These are phyloP conservation scores for Ustilago curta DNA, from an alignment of 1,284 basidiomycete species.

Conservation along the genomic window DNA sequence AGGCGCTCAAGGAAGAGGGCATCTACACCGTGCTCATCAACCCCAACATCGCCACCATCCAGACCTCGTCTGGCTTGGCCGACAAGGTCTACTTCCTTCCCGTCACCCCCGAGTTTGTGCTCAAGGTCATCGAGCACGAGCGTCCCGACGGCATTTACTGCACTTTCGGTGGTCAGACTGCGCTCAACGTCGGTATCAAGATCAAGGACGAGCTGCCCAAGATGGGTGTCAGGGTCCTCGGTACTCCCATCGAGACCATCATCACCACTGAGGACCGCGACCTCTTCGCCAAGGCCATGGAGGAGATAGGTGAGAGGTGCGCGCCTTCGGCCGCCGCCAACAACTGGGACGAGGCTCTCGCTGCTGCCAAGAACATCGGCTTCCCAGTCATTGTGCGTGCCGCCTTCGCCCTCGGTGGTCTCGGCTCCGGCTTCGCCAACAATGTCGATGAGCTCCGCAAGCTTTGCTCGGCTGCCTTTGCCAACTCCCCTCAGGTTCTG, in stretches of 20 bases:
- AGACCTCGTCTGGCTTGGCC: slow-evolving; percentile 94
- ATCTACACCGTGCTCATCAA: slow-evolving; percentile 99
- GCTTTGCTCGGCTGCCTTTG: slow-evolving; percentile 84
- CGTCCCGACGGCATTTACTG: slow-evolving; percentile 98
- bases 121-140: slow-evolving; percentile 97
- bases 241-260: slow-evolving; percentile 96
- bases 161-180: slow-evolving; percentile 98
- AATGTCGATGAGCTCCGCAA: slow-evolving; percentile 87
- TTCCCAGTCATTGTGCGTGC: slow-evolving; percentile 97
- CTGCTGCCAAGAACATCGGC: slow-evolving; percentile 88
- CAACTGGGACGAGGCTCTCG: slow-evolving; percentile 81
- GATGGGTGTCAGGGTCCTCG: slow-evolving; percentile 87
- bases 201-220: slow-evolving; percentile 92
- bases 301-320: slow-evolving; percentile 93
- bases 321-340: slow-evolving; percentile 84
- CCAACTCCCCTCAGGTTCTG: slow-evolving; percentile 94
- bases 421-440: slow-evolving; percentile 94
- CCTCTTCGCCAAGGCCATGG: slow-evolving; percentile 94
- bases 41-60: slow-evolving; percentile 98
- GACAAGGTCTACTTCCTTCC: slow-evolving; percentile 99
- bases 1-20: slow-evolving; percentile 97
- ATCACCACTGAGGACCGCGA: slow-evolving; percentile 97
- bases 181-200: slow-evolving; percentile 94
- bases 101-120: slow-evolving; percentile 96
- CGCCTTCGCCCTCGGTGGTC: slow-evolving; percentile 93